These are phyloP conservation scores for Fusarium nygamai DNA, from an alignment of 2,329 filamentous ascomycete species.

Conservation along the genomic window DNA sequence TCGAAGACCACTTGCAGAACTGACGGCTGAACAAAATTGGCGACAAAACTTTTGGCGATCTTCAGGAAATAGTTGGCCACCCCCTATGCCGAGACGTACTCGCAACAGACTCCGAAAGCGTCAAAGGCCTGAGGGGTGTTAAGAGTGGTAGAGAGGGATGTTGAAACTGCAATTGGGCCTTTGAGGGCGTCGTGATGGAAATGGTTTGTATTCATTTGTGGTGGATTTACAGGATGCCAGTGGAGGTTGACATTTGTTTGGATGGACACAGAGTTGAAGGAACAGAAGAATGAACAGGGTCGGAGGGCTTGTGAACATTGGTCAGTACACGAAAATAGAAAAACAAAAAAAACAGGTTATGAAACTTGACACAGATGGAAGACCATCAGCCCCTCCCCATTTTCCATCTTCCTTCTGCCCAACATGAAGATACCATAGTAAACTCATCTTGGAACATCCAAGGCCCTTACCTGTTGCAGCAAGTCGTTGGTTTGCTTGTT, in stretches of 20 bases:
- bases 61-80: neutral
- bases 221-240: neutral
- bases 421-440: neutral
- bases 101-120: neutral
- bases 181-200: neutral
- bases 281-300: neutral
- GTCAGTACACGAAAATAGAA: neutral
- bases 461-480: neutral
- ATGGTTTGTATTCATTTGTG: neutral
- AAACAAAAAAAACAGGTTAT: neutral
- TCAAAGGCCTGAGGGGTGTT: neutral
- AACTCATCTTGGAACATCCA: neutral
- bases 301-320: neutral
- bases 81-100: neutral
- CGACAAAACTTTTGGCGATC: neutral
- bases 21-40: no score
- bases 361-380: neutral
- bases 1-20: neutral
- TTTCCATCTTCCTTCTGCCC: neutral
- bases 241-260: neutral
- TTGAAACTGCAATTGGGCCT: accelerated
- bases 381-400: neutral
- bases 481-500: neutral
- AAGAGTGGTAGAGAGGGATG: neutral
- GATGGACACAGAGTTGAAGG: neutral